Evolutionary conservation across 2,329 filamentous ascomycete species (phyloP).

Genomic region (Teratosphaeria viscida): DNA sequence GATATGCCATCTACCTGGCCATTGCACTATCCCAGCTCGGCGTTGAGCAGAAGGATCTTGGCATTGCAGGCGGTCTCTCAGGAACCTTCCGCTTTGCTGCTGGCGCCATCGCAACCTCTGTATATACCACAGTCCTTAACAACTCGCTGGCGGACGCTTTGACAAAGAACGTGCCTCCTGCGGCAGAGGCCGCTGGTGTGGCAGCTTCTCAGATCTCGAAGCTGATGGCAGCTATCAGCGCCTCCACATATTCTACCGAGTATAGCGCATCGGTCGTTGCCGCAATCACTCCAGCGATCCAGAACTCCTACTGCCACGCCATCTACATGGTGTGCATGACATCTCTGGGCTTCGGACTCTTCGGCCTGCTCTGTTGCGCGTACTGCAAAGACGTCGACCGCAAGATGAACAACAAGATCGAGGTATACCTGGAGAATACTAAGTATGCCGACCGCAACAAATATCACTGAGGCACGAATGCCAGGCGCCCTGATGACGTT

Average conservation of each 20-base stretch:
- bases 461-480: conserved; percentile 4
- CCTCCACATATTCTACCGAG: neutral
- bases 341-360: conserved; percentile 12
- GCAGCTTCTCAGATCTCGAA: neutral
- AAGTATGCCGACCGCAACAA: conserved; percentile 13
- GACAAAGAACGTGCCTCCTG: neutral
- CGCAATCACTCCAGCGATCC: neutral
- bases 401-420: conserved; percentile 21
- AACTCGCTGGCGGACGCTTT: neutral
- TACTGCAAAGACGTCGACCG: conserved; percentile 14
- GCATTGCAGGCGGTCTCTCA: conserved; percentile 34
- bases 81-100: conserved; percentile 15
- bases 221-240: neutral
- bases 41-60: conserved; percentile 40
- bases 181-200: neutral
- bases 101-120: neutral
- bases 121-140: neutral
- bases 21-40: conserved; percentile 42
- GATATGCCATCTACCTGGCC: conserved; percentile 38
- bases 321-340: conserved; percentile 11
- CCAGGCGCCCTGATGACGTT: neutral
- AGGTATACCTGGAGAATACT: conserved; percentile 20
- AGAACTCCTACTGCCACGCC: neutral
- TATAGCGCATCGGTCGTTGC: neutral
- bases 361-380: conserved; percentile 11